Conservation (phyloP, 495 filamentous ascomycete species). For the Pseudevernia furfuracea region DNA sequence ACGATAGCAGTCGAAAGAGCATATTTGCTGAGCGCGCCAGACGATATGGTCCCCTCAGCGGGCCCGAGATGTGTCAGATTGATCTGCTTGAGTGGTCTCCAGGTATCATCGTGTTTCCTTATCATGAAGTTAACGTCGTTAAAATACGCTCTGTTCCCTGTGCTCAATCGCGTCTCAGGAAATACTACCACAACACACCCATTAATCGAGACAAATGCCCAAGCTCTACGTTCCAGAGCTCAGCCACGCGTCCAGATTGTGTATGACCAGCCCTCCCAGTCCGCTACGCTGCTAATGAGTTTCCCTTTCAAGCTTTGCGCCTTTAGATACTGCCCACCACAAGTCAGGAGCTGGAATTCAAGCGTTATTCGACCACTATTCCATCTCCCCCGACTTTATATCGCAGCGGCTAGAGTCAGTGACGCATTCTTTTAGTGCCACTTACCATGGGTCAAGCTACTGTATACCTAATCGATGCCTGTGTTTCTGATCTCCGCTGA, state of each 20-base stretch:
- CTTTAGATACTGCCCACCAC: background rate
- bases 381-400: background rate
- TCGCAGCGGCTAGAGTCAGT: background rate
- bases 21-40: background rate
- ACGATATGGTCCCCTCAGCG: background rate
- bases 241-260: background rate
- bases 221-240: background rate
- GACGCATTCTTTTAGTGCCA: background rate
- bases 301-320: background rate
- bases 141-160: background rate
- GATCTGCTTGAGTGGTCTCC: background rate
- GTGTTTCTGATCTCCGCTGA: background rate
- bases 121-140: background rate
- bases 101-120: background rate
- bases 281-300: background rate
- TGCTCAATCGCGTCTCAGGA: background rate
- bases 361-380: background rate
- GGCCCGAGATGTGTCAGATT: background rate
- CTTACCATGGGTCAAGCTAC: background rate
- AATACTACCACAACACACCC: background rate
- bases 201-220: background rate
- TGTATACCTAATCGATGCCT: background rate
- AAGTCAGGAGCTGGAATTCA: background rate
- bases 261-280: background rate
- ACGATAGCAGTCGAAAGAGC: background rate